These are phyloP conservation scores for Sarocladium brachiariae DNA, from an alignment of 2,329 filamentous ascomycete genomes.

Conservation along the genomic window DNA sequence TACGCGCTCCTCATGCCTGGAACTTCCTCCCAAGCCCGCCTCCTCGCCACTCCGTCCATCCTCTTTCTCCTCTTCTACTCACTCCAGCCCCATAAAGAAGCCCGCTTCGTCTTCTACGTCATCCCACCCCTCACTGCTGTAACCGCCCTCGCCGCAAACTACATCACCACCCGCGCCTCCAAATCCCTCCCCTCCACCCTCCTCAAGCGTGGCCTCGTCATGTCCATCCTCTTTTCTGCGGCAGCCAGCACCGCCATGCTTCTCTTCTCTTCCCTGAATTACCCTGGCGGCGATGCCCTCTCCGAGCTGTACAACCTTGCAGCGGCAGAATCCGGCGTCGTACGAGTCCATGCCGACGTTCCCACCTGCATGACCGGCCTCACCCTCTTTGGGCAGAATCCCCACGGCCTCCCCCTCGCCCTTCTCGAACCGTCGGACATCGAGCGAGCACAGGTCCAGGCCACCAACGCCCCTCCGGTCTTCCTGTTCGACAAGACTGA, in stretches of 20 bases:
- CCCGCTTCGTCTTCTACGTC: slow-evolving; percentile 87
- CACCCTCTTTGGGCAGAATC: slow-evolving; percentile 55
- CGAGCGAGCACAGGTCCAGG: slow-evolving; percentile 10
- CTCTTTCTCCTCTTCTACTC: slow-evolving; percentile 77
- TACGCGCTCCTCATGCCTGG: slow-evolving; percentile 43
- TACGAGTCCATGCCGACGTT: slow-evolving; percentile 56
- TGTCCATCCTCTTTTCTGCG: slow-evolving; percentile 55
- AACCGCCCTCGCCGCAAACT: slow-evolving; percentile 66
- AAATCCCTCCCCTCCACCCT: slow-evolving; percentile 53
- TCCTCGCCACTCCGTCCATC: slow-evolving; percentile 58
- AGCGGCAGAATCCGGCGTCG: slow-evolving; percentile 17
- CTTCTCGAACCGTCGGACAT: slow-evolving; percentile 15
- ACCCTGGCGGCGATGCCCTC: slow-evolving; percentile 82
- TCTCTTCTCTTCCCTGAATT: slow-evolving; percentile 79
- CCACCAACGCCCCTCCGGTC: slow-evolving; percentile 19
- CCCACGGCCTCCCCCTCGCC: slow-evolving; percentile 28
- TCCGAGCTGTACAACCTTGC: slow-evolving; percentile 37
- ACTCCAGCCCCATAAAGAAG: slow-evolving; percentile 88
- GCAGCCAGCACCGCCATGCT: slow-evolving; percentile 60
- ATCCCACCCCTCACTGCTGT: slow-evolving; percentile 74
- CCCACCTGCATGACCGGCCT: slow-evolving; percentile 65
- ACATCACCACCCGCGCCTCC: slow-evolving; percentile 57
- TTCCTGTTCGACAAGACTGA: slow-evolving; percentile 58
- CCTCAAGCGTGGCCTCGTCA: slow-evolving; percentile 46
- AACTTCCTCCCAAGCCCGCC: slow-evolving; percentile 34